Evolutionary conservation across 116 monocot species (phyloP), one percentile per base, ranked within the genome.

Genomic region (Posidonia oceanica): DNA sequence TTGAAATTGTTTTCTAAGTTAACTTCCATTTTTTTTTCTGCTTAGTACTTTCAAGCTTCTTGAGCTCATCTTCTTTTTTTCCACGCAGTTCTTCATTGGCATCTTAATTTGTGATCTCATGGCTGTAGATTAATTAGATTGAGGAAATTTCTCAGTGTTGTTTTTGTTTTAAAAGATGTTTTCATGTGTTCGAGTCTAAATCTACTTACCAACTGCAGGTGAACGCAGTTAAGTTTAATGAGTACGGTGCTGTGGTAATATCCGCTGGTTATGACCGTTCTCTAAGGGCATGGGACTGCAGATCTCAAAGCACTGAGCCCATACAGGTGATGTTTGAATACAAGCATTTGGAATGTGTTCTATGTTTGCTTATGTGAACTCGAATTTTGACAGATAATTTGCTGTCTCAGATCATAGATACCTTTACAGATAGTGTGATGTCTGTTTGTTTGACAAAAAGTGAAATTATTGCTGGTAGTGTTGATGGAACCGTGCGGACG

Each of bases 211-310:
- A 39, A 16, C 36, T 69, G 57, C 48, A 97, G 97, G 89, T 97
- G 48, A 97, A 97, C 75, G 81, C 92, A 17, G 97, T 92, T 12
- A 97, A 89, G 71, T 97, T 97, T 74, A 97, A 97, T 82, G 97
- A 89, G 82, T 83, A 87, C 69, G 82, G 75, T 38, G 74, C 92
- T n/a, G 92, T 92, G 52, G 97, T 92, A 10, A 77, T 92, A 66
- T 92, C 97, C 13, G 97, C 92, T 63, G 92, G 92, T 8, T 97
- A 97, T 83, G 97, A 97, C 75, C 97, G 82, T 14, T 92, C 97
- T 39, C 81, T 97, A 4, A 87, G 92, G 58, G 87, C 85, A 57
- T 97, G 85, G 80, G 97, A 97, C 60, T 97, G 97, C 75, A 81
- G 97, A 74, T 97, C 97, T 76, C 92, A 97, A 3, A 97, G 92